A percentile compares a stretch with the other conserved stretches of the same genome.
phyloP scores from a whole-genome alignment of 1,284 basidiomycete genomes.

The Coniferiporia sulphurascens region DNA sequence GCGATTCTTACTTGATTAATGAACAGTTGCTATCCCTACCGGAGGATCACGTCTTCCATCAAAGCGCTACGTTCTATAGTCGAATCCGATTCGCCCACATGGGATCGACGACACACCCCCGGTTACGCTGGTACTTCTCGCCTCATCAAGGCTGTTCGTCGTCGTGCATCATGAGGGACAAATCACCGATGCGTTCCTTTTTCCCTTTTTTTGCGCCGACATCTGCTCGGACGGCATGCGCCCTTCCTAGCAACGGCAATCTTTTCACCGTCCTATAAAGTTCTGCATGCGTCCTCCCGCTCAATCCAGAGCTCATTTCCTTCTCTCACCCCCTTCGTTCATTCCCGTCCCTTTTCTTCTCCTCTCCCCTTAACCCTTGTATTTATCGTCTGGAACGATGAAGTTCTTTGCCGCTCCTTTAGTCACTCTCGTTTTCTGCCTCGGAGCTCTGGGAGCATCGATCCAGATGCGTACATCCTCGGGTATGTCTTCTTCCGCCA shows the following conservation, averaged over 20 bases:
- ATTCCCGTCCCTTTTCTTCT: background rate
- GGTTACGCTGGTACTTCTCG: background rate
- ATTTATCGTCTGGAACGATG: conserved; percentile 17
- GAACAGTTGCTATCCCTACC: background rate
- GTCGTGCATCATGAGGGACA: background rate
- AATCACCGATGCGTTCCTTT: background rate
- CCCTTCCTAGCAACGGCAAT: background rate
- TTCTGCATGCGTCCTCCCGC: background rate
- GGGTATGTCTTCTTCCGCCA: background rate
- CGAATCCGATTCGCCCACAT: background rate
- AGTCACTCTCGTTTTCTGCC: conserved; percentile 10
- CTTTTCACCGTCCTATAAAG: background rate
- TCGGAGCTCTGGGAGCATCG: conserved; percentile 15
- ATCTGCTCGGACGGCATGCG: background rate
- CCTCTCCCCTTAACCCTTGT: background rate
- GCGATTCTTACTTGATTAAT: background rate
- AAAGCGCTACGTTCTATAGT: background rate
- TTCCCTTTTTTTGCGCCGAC: background rate
- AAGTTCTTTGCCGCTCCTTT: conserved; percentile 17
- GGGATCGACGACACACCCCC: background rate
- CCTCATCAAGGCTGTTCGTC: background rate
- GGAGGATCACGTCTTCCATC: background rate
- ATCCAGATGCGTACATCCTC: conserved; percentile 5
- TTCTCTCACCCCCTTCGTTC: background rate
- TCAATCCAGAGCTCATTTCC: background rate